These are phyloP conservation scores for Exobasidium rhododendri DNA, from an alignment of 1,284 basidiomycete genomes.

Conservation along the genomic window DNA sequence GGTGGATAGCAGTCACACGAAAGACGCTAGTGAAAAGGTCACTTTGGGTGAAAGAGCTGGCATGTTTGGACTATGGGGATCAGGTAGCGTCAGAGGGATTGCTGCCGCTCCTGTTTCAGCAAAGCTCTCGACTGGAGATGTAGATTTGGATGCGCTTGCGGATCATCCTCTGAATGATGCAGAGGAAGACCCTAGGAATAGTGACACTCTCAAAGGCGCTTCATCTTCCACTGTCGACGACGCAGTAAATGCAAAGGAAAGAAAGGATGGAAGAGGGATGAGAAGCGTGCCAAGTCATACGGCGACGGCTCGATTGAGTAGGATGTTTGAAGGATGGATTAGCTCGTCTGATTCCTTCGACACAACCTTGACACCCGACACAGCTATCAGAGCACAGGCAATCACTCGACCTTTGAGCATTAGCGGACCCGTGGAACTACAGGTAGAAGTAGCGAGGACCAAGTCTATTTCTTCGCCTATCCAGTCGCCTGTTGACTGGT, in stretches of 20 bases:
- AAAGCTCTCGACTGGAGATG: constrained; percentile 24
- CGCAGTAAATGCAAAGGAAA: background rate
- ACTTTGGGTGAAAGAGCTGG: constrained; percentile 18
- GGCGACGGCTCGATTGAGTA: constrained; percentile 32
- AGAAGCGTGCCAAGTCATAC: background rate
- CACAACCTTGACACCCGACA: background rate
- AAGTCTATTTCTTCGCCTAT: background rate
- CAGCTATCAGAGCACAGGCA: background rate
- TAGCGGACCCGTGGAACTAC: constrained; percentile 39
- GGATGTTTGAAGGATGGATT: constrained; percentile 47
- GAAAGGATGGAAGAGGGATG: background rate
- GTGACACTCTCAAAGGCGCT: background rate
- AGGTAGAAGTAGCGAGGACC: constrained; percentile 10
- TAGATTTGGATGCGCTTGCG: constrained; percentile 28
- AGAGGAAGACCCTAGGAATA: background rate
- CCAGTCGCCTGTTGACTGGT: constrained; percentile 57
- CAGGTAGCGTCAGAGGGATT: constrained; percentile 27
- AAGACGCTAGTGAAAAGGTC: constrained; percentile 17
- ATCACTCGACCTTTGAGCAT: constrained; percentile 33
- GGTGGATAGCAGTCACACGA: background rate
- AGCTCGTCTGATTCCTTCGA: constrained; percentile 3
- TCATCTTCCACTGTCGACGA: background rate
- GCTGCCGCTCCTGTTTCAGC: constrained; percentile 22
- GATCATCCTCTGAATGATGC: constrained; percentile 23
- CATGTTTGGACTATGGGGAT: constrained; percentile 34